Conservation (phyloP, 495 filamentous ascomycete species). For the Ramalina intermedia region DNA sequence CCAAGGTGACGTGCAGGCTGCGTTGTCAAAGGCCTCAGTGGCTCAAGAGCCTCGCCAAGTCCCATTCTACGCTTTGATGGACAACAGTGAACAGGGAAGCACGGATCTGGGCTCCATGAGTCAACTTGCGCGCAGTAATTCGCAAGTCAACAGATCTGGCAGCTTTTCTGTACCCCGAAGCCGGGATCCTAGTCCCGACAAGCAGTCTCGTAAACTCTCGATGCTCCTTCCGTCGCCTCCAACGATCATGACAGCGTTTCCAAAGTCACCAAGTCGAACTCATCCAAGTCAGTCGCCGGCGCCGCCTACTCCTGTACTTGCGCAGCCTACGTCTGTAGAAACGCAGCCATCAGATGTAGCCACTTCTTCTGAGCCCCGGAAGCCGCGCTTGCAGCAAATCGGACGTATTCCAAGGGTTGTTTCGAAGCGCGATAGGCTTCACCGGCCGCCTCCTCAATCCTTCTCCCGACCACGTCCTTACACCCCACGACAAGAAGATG, state of each 20-base stretch:
- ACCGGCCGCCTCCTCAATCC: constrained; percentile 58
- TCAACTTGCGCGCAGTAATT: neutral
- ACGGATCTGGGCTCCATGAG: neutral
- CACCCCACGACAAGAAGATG: constrained; percentile 30
- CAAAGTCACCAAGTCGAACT: constrained; percentile 23
- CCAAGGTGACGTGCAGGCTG: constrained; percentile 22
- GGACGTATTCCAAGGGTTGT: constrained; percentile 84
- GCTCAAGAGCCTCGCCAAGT: constrained; percentile 28
- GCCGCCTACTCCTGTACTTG: neutral
- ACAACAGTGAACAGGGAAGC: constrained; percentile 49
- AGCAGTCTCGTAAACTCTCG: constrained; percentile 31
- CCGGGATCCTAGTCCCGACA: constrained; percentile 8
- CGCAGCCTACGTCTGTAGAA: constrained; percentile 1
- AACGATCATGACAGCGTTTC: constrained; percentile 30
- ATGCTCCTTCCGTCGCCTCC: constrained; percentile 42
- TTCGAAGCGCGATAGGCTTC: constrained; percentile 51
- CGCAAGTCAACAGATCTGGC: constrained; percentile 13
- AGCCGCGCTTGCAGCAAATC: constrained; percentile 53
- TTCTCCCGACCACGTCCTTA: constrained; percentile 56
- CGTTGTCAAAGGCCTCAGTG: constrained; percentile 29
- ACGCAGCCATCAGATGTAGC: constrained; percentile 10
- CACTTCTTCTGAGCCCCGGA: constrained; percentile 17
- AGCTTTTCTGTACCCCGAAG: neutral
- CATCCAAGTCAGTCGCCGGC: constrained; percentile 19
- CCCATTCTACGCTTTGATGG: constrained; percentile 76